phyloP scores from a whole-genome alignment of 2,329 filamentous ascomycete species.

The Pestalotiopsis sp. region DNA sequence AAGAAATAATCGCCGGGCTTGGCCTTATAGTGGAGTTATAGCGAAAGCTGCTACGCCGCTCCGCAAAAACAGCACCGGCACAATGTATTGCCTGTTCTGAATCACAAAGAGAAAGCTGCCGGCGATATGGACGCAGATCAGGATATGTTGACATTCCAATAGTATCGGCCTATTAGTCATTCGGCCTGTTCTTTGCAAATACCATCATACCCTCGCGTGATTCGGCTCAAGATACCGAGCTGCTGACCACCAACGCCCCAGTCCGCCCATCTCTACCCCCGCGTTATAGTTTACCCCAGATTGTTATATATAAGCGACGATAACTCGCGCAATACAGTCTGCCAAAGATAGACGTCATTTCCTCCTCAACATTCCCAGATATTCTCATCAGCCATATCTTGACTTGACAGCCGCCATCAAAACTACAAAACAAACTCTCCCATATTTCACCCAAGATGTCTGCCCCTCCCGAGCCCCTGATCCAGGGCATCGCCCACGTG shows the following conservation, averaged over 20 bases:
- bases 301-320: background rate
- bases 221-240: background rate
- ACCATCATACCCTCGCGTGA: background rate
- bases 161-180: background rate
- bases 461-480: conserved; percentile 34
- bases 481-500: conserved; percentile 57
- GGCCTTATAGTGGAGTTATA: background rate
- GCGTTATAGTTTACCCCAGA: background rate
- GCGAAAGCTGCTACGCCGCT: background rate
- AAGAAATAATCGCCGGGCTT: background rate
- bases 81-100: background rate
- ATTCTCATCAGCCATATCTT: background rate
- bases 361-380: background rate
- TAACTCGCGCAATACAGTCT: background rate
- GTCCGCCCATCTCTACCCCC: background rate
- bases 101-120: background rate
- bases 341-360: background rate
- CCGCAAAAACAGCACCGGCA: background rate
- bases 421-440: background rate
- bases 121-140: background rate
- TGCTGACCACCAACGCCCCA: background rate
- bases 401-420: background rate
- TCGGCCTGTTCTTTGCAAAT: background rate
- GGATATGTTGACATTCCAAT: too few species aligned
- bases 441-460: background rate